A percentile compares a stretch with the other conserved stretches of the same genome.
phyloP scores from a whole-genome alignment of 164 flowering plant species.

The Umbilicus rupestris region DNA sequence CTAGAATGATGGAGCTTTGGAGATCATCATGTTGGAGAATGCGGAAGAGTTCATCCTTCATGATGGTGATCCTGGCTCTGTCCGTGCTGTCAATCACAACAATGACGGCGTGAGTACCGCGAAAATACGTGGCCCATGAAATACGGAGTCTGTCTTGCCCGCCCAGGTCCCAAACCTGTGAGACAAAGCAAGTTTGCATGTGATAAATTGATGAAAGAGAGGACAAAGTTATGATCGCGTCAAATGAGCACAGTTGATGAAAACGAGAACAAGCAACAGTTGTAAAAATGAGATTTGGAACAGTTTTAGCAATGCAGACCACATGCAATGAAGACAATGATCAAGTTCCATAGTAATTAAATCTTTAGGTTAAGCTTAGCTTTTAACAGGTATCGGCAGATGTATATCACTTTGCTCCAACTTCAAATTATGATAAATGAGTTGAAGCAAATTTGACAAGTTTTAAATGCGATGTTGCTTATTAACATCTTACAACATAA shows the following conservation, averaged over 20 bases:
- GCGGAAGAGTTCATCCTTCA: constrained; percentile 89
- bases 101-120: constrained; percentile 87
- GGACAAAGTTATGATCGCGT: not conserved
- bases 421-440: not conserved
- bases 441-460: not conserved
- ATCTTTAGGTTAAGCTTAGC: not conserved
- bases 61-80: constrained; percentile 67
- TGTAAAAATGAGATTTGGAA: not conserved
- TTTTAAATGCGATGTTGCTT: not conserved
- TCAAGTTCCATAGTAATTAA: not conserved
- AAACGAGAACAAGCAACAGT: not conserved
- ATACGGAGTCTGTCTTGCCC: constrained; percentile 90
- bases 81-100: constrained; percentile 94
- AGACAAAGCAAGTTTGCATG: not conserved
- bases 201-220: not conserved
- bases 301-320: not conserved
- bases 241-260: not conserved
- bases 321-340: not conserved
- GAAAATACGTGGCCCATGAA: constrained; percentile 95
- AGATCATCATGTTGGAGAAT: constrained; percentile 79
- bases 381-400: not conserved
- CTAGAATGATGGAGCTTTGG: constrained; percentile 57
- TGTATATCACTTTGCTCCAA: not conserved
- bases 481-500: not conserved
- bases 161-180: constrained; percentile 90